A percentile compares a stretch with the other conserved stretches of the same genome.
phyloP scores from a whole-genome alignment of 805 yeast genomes.

The Allodekkera sacchari region DNA sequence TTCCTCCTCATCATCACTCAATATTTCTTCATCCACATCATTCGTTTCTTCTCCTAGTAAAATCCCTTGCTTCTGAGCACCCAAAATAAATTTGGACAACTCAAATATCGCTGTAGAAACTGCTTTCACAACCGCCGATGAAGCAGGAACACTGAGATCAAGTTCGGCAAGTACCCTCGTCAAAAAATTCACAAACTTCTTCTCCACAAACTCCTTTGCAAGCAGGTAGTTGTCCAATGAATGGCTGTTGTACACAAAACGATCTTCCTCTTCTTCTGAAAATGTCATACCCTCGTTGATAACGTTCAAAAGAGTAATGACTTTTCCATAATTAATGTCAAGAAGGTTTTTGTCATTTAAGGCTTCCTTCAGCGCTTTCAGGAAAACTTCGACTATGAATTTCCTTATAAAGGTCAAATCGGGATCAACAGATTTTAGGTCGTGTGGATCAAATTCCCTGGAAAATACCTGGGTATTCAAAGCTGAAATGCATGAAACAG shows the following conservation, averaged over 20 bases:
- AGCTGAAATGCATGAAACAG: conserved; percentile 52
- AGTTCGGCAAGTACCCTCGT: conserved; percentile 53
- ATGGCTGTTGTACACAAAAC: too few relatives aligned
- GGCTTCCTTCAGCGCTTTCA: conserved; percentile 46
- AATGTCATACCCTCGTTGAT: conserved; percentile 34
- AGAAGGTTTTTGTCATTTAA: conserved; percentile 28
- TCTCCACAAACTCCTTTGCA: conserved; percentile 60
- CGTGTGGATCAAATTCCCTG: conserved; percentile 35
- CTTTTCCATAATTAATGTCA: conserved; percentile 45
- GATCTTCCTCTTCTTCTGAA: conserved; percentile 24
- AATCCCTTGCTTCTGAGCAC: too few relatives aligned
- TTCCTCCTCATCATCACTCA: conserved; percentile 55
- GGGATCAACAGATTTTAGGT: conserved; percentile 48
- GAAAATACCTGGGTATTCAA: conserved; percentile 52
- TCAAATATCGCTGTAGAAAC: too few relatives aligned
- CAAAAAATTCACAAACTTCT: conserved; percentile 49
- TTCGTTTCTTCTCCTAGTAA: too few relatives aligned
- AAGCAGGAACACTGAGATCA: conserved; percentile 73
- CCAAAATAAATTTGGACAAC: too few relatives aligned
- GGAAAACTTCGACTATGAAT: conserved; percentile 60
- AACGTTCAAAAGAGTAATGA: conserved; percentile 46
- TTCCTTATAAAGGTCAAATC: conserved; percentile 68
- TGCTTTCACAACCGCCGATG: too few relatives aligned
- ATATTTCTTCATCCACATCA: conserved; percentile 46
- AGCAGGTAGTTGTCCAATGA: conserved; percentile 55